phyloP scores from a whole-genome alignment of 2,329 filamentous ascomycete species.

The Aspergillus intermedius region DNA sequence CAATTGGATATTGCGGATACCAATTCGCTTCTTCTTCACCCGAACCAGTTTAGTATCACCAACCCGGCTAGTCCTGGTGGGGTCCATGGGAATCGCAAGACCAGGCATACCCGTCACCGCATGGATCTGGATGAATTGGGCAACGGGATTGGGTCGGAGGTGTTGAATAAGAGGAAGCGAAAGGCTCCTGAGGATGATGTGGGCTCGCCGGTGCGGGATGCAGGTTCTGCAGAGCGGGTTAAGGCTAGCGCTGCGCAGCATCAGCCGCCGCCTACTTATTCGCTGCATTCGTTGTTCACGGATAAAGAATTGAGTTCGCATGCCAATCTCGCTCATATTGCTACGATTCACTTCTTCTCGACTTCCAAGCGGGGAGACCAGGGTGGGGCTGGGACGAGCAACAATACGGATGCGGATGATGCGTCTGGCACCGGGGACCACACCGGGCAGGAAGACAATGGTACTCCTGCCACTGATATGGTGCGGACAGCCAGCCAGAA shows the following conservation, averaged over 20 bases:
- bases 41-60: constrained; percentile 60
- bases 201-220: constrained; percentile 51
- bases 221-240: constrained; percentile 46
- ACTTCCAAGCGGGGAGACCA: constrained; percentile 45
- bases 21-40: constrained; percentile 58
- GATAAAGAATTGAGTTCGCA: constrained; percentile 60
- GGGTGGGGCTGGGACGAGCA: constrained; percentile 30
- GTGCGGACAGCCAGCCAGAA: constrained; percentile 55
- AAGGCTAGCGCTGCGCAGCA: constrained; percentile 50
- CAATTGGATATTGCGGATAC: constrained; percentile 61
- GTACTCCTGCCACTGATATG: constrained; percentile 50
- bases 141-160: constrained; percentile 42
- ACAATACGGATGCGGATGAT: constrained; percentile 38
- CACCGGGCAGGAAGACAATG: constrained; percentile 36
- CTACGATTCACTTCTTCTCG: constrained; percentile 53
- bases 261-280: constrained; percentile 54
- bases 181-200: constrained; percentile 54
- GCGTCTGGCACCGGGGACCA: constrained; percentile 26
- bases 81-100: constrained; percentile 56
- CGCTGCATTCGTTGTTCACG: constrained; percentile 59
- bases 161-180: constrained; percentile 52
- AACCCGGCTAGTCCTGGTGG: constrained; percentile 59
- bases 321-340: constrained; percentile 55
- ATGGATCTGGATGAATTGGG: constrained; percentile 48
- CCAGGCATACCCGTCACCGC: constrained; percentile 55